A percentile compares a stretch with the other conserved stretches of the same genome.
Evolutionary conservation across 148 eudicot species (phyloP).

Genomic region (Diospyros lotus): DNA sequence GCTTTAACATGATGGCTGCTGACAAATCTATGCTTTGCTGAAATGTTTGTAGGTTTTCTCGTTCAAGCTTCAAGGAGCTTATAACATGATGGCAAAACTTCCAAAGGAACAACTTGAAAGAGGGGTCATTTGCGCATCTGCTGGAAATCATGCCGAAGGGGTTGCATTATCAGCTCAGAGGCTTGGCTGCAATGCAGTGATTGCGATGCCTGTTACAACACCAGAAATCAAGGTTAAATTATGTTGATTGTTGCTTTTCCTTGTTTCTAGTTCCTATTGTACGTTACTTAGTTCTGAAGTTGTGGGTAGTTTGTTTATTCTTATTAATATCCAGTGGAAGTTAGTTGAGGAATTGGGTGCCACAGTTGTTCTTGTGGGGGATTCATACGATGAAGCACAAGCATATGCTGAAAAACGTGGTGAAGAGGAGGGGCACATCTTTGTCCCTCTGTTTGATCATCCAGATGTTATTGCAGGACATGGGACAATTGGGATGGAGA

Average conservation of each 20-base stretch:
- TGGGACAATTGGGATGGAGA: conserved; percentile 97
- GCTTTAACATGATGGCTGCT: too few species aligned
- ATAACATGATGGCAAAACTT: conserved; percentile 95
- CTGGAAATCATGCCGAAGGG: conserved; percentile 99
- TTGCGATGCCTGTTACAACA: conserved; percentile 97
- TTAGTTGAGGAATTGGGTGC: conserved; percentile 91
- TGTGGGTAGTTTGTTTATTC: background rate
- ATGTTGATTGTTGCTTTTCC: background rate
- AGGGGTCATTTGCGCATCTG: conserved; percentile 95
- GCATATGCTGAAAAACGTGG: conserved; percentile 71
- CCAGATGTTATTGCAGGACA: conserved; percentile 89
- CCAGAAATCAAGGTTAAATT: conserved; percentile 87
- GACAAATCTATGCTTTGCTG: too few species aligned
- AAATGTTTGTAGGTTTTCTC: conserved; percentile 68
- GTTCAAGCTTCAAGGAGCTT: conserved; percentile 92
- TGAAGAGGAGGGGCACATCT: conserved; percentile 70
- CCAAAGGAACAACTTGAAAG: conserved; percentile 61
- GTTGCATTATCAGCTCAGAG: conserved; percentile 84
- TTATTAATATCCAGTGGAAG: conserved; percentile 57
- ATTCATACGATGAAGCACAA: conserved; percentile 96
- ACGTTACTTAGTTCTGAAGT: conserved; percentile 4
- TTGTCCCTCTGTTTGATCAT: conserved; percentile 94
- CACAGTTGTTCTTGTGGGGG: conserved; percentile 86
- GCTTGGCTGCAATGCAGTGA: conserved; percentile 81
- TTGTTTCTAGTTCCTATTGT: background rate